phyloP scores from a whole-genome alignment of 2,329 filamentous ascomycete species.

The Didymella segeticola region DNA sequence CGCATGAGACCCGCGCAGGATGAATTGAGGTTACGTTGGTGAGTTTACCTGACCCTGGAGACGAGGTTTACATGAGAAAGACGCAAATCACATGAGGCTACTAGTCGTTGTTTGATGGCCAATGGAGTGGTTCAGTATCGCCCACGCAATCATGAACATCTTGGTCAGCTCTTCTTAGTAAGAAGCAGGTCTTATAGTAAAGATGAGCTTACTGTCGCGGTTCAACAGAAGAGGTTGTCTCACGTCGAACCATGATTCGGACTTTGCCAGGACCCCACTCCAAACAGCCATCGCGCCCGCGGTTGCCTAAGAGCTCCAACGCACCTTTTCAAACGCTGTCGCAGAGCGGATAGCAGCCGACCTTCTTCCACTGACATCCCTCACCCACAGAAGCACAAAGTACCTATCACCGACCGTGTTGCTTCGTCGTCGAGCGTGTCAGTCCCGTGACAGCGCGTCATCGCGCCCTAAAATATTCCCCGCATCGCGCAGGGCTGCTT shows the following conservation, averaged over 20 bases:
- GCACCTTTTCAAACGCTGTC: background rate
- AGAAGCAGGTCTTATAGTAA: background rate
- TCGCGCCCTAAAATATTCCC: slow-evolving; percentile 9
- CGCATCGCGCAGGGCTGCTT: slow-evolving; percentile 4
- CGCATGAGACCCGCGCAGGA: background rate
- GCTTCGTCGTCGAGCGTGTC: background rate
- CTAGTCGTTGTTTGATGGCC: background rate
- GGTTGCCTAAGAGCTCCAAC: slow-evolving; percentile 7
- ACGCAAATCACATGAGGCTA: background rate
- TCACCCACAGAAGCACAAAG: background rate
- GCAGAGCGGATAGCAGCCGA: background rate
- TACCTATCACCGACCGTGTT: background rate
- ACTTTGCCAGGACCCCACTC: slow-evolving; percentile 1
- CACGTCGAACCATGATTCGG: background rate
- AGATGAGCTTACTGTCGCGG: background rate
- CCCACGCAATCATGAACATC: background rate
- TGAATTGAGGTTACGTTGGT: slow-evolving; percentile 4
- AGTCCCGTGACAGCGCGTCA: slow-evolving; percentile 16
- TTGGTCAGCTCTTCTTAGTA: background rate
- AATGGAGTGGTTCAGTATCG: background rate
- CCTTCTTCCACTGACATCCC: background rate
- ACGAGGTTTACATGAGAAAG: background rate
- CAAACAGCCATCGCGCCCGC: background rate
- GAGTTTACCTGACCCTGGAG: background rate
- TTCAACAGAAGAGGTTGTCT: background rate